Conservation (phyloP, 202 grass and related monocot genomes). For the Schoenoplectus tabernaemontani region DNA sequence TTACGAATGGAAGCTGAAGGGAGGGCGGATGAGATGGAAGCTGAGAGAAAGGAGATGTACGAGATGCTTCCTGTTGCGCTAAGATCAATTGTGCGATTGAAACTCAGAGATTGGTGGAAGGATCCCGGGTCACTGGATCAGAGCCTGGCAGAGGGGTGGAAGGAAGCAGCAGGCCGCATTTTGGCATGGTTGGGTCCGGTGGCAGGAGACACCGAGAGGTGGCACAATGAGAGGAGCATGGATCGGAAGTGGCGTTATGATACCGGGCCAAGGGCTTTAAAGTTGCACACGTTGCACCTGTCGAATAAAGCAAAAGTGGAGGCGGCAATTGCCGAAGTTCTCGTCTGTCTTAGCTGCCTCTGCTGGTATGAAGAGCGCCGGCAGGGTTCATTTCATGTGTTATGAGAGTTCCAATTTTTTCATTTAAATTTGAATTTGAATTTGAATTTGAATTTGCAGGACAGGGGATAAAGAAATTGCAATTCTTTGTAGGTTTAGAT, state of each 20-base stretch:
- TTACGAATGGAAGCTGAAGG: slow-evolving; percentile 56
- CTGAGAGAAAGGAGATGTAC: slow-evolving; percentile 69
- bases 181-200: slow-evolving; percentile 74
- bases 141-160: slow-evolving; percentile 67
- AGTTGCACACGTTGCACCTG: slow-evolving; percentile 72
- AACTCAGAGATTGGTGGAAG: slow-evolving; percentile 89
- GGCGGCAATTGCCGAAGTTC: slow-evolving; percentile 77
- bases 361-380: slow-evolving; percentile 84
- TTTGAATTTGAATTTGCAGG: not conserved
- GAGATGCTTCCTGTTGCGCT: slow-evolving; percentile 76
- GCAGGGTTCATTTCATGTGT: slow-evolving; percentile 30
- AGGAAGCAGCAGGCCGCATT: slow-evolving; percentile 51
- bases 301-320: slow-evolving; percentile 76
- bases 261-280: slow-evolving; percentile 34
- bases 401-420: not conserved
- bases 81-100: slow-evolving; percentile 46
- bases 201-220: slow-evolving; percentile 57
- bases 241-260: slow-evolving; percentile 58
- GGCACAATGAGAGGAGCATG: slow-evolving; percentile 85
- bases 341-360: slow-evolving; percentile 82
- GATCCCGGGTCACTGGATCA: slow-evolving; percentile 53
- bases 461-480: not conserved
- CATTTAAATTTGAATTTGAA: not conserved
- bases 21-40: slow-evolving; percentile 41
- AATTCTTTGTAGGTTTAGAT: slow-evolving; percentile 26